phyloP scores from a whole-genome alignment of 805 yeast species.

The Hanseniaspora occidentalis region DNA sequence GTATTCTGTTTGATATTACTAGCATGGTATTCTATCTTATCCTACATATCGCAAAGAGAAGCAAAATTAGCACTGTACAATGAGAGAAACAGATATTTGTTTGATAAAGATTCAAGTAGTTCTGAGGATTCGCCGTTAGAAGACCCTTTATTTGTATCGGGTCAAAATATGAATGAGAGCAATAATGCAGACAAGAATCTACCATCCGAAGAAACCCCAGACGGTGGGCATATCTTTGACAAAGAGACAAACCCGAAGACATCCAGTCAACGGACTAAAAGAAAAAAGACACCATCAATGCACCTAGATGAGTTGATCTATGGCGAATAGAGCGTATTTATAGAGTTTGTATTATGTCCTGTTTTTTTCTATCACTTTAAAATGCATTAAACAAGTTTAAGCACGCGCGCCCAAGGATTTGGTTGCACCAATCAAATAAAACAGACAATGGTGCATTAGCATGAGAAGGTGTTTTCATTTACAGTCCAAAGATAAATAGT shows the following conservation, averaged over 20 bases:
- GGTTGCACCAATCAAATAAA: too few species aligned
- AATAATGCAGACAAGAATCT: neutral
- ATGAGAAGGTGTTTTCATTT: neutral
- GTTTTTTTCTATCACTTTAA: too few species aligned
- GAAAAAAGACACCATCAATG: neutral
- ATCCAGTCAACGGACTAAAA: too few species aligned
- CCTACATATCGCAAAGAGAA: slow-evolving; percentile 35
- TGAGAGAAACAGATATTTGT: neutral
- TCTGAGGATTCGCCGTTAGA: neutral
- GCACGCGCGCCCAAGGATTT: too few species aligned
- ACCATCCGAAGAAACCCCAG: too few species aligned
- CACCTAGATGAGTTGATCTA: neutral
- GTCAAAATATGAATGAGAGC: neutral
- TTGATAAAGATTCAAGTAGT: neutral
- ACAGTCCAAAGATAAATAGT: neutral
- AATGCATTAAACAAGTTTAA: too few species aligned
- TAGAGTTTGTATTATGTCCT: too few species aligned
- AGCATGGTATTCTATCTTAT: slow-evolving; percentile 39
- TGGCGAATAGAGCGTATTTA: too few species aligned
- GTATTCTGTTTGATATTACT: slow-evolving; percentile 40
- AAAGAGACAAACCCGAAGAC: too few species aligned
- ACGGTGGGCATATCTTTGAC: too few species aligned
- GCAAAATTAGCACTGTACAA: slow-evolving; percentile 31
- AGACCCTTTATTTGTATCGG: too few species aligned
- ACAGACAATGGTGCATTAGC: neutral